These are phyloP conservation scores for Lachnellula subtilissima DNA, from an alignment of 2,329 filamentous ascomycete genomes.

Conservation along the genomic window DNA sequence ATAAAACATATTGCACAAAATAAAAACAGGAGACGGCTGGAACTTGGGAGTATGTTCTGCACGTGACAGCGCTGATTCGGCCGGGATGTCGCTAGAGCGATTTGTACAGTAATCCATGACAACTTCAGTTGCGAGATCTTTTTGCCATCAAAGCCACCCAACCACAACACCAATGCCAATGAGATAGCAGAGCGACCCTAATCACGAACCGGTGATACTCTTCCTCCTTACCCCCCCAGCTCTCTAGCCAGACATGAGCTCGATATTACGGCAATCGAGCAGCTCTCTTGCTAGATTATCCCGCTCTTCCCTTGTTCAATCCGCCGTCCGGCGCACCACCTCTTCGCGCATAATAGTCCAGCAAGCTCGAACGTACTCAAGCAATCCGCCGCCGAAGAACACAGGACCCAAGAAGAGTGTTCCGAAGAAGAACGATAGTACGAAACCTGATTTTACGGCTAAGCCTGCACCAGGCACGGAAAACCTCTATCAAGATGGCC, in stretches of 20 bases:
- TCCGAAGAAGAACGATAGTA: conserved; percentile 18
- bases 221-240: neutral
- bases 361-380: conserved; percentile 21
- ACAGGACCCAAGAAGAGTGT: neutral
- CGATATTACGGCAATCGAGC: conserved; percentile 61
- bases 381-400: conserved; percentile 14
- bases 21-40: neutral
- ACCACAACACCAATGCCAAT: conserved; percentile 8
- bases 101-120: neutral
- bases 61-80: neutral
- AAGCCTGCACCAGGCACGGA: conserved; percentile 38
- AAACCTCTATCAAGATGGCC: conserved; percentile 38
- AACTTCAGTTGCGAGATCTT: neutral
- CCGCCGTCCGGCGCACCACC: conserved; percentile 44
- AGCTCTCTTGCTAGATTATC: conserved; percentile 61
- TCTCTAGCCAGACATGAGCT: conserved; percentile 52
- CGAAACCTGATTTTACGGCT: conserved; percentile 21
- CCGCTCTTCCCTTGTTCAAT: conserved; percentile 51
- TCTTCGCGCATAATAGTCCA: conserved; percentile 30
- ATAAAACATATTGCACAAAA: neutral
- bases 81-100: neutral
- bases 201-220: conserved; percentile 18
- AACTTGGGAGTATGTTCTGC: neutral
- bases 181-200: conserved; percentile 19
- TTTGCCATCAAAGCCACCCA: neutral